Evolutionary conservation across 768 basidiomycete species (phyloP), one percentile per base, ranked within the genome.

Genomic region (Mycena vitilis): DNA sequence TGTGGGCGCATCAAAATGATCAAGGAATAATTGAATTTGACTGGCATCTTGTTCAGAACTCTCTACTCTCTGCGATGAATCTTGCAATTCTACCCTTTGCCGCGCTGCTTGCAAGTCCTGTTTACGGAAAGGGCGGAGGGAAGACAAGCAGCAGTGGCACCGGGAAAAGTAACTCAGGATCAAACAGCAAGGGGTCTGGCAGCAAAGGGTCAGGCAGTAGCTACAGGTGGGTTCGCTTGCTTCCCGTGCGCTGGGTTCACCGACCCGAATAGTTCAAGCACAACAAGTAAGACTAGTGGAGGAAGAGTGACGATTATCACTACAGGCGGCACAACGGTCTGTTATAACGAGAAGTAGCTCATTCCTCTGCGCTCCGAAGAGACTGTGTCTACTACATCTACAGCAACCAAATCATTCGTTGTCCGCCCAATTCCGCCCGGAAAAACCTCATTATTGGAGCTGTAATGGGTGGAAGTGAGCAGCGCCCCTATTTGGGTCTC

Each of bases 391-490:
- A 13, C 37, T 5, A 23, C 30, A 6, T 52, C 10, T 37, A 12
- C 34, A 68, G 67, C 37, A 45, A 58, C 18, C 30, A 63, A 44
- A 30, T 59, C 7, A 60, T 68, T 18, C 48, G 9, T 1, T 68
- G 67, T n/a, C 67, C 66, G 38, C 48, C 60, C 2, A 62, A 54
- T 36, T 66, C 65, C 6, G 51, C 60, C 8, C 60, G 61, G 0
- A 63, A 18, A 54, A 58, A 60, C 15, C 18, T 63, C 30, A 68
- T 68, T 20, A 52, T 68, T 22, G 65, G 65, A 12, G 65, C 65
- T 1, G 65, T 66, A 13, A 15, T 66, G 6, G 65, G 65, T n/a
- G 58, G 59, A 47, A 60, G 65, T 66, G 23, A 53, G 64, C 23
- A 51, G 30, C 9, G 5, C 11, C 18, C 16, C 9, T 10, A 10